Conservation (phyloP, 371 early-diverging fungal species). For the Circinella umbellata region DNA sequence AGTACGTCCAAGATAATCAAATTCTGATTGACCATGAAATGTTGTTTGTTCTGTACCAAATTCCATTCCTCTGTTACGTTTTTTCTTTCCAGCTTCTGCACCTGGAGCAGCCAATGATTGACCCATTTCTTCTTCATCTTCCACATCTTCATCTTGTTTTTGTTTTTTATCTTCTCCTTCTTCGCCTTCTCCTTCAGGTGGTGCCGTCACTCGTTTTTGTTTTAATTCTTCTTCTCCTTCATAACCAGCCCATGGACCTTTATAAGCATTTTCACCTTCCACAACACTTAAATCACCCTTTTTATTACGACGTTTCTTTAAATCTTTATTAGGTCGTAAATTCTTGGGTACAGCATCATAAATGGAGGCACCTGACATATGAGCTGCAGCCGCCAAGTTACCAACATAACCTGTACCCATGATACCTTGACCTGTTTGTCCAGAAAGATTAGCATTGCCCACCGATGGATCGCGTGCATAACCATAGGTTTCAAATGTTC, state of each 20-base stretch:
- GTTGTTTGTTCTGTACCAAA: constrained; percentile 59
- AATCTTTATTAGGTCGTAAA: constrained; percentile 53
- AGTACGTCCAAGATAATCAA: constrained; percentile 91
- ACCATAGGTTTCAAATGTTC: constrained; percentile 82
- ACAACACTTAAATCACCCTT: constrained; percentile 81
- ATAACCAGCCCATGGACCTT: constrained; percentile 97
- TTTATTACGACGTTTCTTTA: constrained; percentile 68
- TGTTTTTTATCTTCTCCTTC: not conserved
- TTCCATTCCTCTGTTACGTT: constrained; percentile 31
- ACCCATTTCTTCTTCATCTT: too few relatives aligned
- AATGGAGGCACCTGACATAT: constrained; percentile 56
- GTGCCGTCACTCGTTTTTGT: not conserved
- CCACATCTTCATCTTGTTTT: constrained; percentile 15
- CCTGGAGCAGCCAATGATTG: too few relatives aligned
- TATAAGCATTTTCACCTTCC: constrained; percentile 83
- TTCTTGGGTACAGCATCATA: constrained; percentile 59
- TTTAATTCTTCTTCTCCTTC: constrained; percentile 68
- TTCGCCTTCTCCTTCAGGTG: constrained; percentile 14
- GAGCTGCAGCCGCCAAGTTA: constrained; percentile 58
- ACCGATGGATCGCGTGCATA: constrained; percentile 86
- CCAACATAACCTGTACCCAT: constrained; percentile 76
- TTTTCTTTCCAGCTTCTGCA: constrained; percentile 19
- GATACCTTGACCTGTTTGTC: constrained; percentile 58
- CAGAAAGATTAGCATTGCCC: constrained; percentile 44
- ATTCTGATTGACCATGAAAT: constrained; percentile 80